Evolutionary conservation across 2,329 filamentous ascomycete genomes (phyloP).

Genomic region (Coniella vitis): DNA sequence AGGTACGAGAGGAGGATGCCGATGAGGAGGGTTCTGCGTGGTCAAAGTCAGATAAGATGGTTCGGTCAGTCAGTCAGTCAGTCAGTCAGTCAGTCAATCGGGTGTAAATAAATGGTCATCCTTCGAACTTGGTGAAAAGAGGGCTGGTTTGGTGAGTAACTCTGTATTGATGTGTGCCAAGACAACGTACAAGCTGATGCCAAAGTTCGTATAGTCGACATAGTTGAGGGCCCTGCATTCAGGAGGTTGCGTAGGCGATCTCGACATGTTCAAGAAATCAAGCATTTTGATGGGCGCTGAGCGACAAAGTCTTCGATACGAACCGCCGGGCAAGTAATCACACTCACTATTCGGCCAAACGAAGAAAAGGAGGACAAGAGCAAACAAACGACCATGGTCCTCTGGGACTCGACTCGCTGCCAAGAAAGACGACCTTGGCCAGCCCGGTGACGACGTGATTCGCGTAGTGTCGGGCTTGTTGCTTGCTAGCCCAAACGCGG

Average conservation of each 20-base stretch:
- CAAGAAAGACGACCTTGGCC: neutral
- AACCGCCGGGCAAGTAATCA: too few relatives aligned
- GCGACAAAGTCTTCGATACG: too few relatives aligned
- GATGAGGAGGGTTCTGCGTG: conserved; percentile 68
- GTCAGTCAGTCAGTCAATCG: too few relatives aligned
- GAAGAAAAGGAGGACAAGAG: too few relatives aligned
- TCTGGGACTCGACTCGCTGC: too few relatives aligned
- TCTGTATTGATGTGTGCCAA: too few relatives aligned
- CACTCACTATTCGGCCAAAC: too few relatives aligned
- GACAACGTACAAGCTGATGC: conserved; percentile 4
- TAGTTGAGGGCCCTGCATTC: conserved; percentile 2
- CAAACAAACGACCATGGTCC: neutral
- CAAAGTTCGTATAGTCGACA: conserved; percentile 7
- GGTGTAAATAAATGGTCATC: too few relatives aligned
- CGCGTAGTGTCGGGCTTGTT: conserved; percentile 1
- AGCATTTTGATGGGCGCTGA: neutral
- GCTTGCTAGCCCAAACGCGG: neutral
- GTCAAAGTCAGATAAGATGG: too few relatives aligned
- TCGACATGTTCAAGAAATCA: neutral
- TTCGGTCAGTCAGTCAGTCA: too few relatives aligned
- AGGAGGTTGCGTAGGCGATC: neutral
- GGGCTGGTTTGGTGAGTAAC: too few relatives aligned
- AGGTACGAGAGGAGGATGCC: conserved; percentile 91
- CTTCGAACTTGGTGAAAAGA: too few relatives aligned
- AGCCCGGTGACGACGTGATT: conserved; percentile 4